phyloP scores from a whole-genome alignment of 1,284 basidiomycete genomes.

The Ceratobasidium sp. region DNA sequence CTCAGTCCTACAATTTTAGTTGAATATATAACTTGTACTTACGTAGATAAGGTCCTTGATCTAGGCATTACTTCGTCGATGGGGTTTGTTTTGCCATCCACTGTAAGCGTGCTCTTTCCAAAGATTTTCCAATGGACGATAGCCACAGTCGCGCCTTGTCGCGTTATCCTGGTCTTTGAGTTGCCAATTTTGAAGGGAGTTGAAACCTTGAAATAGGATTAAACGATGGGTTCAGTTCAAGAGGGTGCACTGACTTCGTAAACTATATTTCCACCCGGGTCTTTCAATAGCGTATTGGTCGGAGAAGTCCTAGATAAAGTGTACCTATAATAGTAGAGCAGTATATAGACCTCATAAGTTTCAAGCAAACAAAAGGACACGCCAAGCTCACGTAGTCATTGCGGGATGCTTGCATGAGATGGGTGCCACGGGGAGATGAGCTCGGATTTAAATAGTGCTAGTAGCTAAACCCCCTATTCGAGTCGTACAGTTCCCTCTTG shows the following conservation, averaged over 20 bases:
- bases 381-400: too few relatives aligned
- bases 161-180: not conserved
- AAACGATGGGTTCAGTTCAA: too few relatives aligned
- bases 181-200: not conserved
- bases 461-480: too few relatives aligned
- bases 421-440: too few relatives aligned
- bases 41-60: constrained; percentile 11
- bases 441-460: too few relatives aligned
- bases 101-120: constrained; percentile 13
- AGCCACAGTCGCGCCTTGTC: not conserved
- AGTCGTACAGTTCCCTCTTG: too few relatives aligned
- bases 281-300: constrained; percentile 16
- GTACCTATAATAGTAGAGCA: constrained; percentile 13
- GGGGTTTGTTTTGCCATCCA: not conserved
- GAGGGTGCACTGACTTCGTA: constrained; percentile 1
- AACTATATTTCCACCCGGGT: constrained; percentile 2
- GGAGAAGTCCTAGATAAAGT: constrained; percentile 20
- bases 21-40: not conserved
- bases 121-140: constrained; percentile 18
- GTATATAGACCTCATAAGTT: too few relatives aligned
- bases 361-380: too few relatives aligned
- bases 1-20: too few relatives aligned
- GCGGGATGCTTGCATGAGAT: too few relatives aligned
- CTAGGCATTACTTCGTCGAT: constrained; percentile 2
- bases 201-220: not conserved